phyloP scores from a whole-genome alignment of 768 basidiomycete species.

The Agrocybe praecox region DNA sequence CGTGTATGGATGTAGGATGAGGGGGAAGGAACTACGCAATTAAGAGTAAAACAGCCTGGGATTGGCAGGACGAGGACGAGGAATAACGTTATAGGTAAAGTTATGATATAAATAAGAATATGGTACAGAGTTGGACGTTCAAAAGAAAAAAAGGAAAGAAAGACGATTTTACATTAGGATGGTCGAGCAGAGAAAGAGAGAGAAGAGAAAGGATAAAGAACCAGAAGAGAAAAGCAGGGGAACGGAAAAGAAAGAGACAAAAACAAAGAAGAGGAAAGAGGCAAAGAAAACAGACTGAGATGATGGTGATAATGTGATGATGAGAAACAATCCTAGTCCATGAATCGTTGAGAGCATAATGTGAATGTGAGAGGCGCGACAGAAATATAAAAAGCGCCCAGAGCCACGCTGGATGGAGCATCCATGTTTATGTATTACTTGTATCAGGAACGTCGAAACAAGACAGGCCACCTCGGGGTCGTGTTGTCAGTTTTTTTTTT shows the following conservation, averaged over 20 bases:
- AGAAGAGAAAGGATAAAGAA: too few species aligned
- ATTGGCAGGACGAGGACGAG: neutral
- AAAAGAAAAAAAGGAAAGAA: neutral
- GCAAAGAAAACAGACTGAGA: neutral
- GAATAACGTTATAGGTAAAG: neutral
- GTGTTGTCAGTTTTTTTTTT: too few species aligned
- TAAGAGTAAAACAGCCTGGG: neutral
- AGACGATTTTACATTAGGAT: neutral
- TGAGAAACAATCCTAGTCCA: neutral
- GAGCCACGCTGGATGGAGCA: too few species aligned
- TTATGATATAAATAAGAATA: neutral
- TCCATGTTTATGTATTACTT: too few species aligned
- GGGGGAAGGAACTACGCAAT: neutral
- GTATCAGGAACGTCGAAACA: too few species aligned
- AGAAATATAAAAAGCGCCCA: too few species aligned
- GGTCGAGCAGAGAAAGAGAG: neutral
- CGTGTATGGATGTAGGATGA: too few species aligned
- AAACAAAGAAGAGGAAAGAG: neutral
- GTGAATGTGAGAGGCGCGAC: too few species aligned
- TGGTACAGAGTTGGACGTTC: neutral
- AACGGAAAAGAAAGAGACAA: neutral
- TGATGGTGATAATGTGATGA: neutral
- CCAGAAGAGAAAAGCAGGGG: too few species aligned
- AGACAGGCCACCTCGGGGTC: too few species aligned
- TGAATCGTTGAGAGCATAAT: too few species aligned